Conservation (phyloP, 2,329 filamentous ascomycete genomes). For the Talaromyces albobiverticillius region DNA sequence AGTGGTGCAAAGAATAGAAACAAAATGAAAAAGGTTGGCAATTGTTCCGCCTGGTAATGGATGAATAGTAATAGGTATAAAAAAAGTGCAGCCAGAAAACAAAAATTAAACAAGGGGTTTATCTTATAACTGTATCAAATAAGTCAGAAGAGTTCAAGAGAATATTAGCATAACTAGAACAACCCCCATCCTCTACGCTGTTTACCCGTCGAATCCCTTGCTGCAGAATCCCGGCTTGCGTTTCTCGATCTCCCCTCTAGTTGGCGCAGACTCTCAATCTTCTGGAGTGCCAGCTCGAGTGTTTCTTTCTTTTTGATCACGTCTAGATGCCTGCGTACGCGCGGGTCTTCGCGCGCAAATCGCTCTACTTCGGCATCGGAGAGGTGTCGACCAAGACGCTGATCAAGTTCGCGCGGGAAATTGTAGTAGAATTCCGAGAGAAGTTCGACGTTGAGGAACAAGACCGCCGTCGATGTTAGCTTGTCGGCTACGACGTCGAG, state of each 20-base stretch:
- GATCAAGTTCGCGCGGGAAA: conserved; percentile 89
- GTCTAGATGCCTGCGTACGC: conserved; percentile 83
- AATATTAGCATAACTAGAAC: conserved; percentile 1
- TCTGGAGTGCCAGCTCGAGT: conserved; percentile 86
- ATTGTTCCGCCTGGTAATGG: background rate
- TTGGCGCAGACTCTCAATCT: conserved; percentile 88
- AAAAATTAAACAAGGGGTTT: background rate
- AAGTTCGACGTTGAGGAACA: conserved; percentile 96
- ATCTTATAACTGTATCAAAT: no score
- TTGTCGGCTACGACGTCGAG: conserved; percentile 96
- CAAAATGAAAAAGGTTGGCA: background rate
- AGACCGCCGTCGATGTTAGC: conserved; percentile 87
- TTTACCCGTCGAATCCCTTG: background rate
- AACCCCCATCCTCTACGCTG: conserved; percentile 8
- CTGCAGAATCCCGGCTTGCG: conserved; percentile 14
- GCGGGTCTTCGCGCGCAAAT: conserved; percentile 90
- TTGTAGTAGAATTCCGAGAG: conserved; percentile 97
- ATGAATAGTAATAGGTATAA: background rate
- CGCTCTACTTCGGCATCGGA: conserved; percentile 76
- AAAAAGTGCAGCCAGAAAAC: no score
- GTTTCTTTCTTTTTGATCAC: conserved; percentile 89
- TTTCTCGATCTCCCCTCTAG: conserved; percentile 67
- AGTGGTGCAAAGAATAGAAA: background rate
- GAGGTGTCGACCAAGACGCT: conserved; percentile 77
- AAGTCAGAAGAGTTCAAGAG: background rate